Percentiles rank a stretch among this genome's conserved stretches.
Conservation (phyloP, 2,329 filamentous ascomycete species). For the Aureobasidium sp. region DNA sequence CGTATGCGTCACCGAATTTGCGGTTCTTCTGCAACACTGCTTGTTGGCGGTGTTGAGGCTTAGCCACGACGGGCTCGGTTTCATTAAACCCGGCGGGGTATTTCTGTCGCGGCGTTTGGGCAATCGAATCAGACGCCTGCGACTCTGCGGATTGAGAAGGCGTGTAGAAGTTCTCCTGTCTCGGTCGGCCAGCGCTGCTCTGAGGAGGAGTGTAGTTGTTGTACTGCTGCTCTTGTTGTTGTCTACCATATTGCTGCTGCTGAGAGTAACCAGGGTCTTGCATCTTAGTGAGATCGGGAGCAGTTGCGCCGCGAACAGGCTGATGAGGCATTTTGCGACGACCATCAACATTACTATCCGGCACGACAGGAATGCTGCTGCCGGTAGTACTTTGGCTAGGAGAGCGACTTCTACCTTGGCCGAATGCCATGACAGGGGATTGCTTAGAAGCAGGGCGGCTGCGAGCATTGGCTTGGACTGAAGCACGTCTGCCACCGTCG, state of each 20-base stretch:
- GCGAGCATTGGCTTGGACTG: slow-evolving; percentile 24
- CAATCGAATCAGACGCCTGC: slow-evolving; percentile 23
- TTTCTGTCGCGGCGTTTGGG: slow-evolving; percentile 25
- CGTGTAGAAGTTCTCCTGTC: slow-evolving; percentile 17
- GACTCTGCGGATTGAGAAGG: slow-evolving; percentile 30
- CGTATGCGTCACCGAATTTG: slow-evolving; percentile 81
- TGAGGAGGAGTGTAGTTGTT: slow-evolving; percentile 9
- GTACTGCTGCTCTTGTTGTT: slow-evolving; percentile 9
- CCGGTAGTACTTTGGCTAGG: slow-evolving; percentile 38
- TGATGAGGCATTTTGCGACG: slow-evolving; percentile 22
- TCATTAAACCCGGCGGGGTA: slow-evolving; percentile 34
- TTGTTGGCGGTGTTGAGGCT: slow-evolving; percentile 37
- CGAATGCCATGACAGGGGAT: slow-evolving; percentile 34
- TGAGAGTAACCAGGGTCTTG: slow-evolving; percentile 13
- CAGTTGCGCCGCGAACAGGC: slow-evolving; percentile 21
- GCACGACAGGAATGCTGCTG: slow-evolving; percentile 37
- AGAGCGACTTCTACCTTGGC: slow-evolving; percentile 36
- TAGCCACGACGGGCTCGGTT: slow-evolving; percentile 25
- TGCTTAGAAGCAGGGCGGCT: slow-evolving; percentile 29
- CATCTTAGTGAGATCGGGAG: slow-evolving; percentile 20
- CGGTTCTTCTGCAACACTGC: slow-evolving; percentile 68
- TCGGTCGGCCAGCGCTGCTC: neutral
- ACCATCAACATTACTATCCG: slow-evolving; percentile 28
- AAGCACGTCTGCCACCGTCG: slow-evolving; percentile 30
- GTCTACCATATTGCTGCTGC: slow-evolving; percentile 17